A percentile compares a stretch with the other conserved stretches of the same genome.
Evolutionary conservation across 805 yeast genomes (phyloP).

Genomic region (Candida hispaniensis): DNA sequence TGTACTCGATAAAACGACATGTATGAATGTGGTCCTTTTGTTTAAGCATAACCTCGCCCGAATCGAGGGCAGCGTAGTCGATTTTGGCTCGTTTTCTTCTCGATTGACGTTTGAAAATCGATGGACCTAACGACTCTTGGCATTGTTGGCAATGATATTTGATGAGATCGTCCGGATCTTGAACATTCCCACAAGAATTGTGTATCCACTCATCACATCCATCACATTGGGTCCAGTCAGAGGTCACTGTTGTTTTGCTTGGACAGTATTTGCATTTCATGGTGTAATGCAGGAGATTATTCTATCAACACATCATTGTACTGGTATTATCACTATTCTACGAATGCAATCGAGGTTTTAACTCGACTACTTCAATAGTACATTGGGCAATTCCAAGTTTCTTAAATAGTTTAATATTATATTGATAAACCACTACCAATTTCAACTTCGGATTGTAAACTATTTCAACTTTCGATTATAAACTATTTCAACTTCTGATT

Average conservation of each 20-base stretch:
- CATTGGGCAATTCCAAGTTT: too few species aligned
- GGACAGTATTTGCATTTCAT: slow-evolving; percentile 9
- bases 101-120: slow-evolving; percentile 42
- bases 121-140: slow-evolving; percentile 37
- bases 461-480: too few species aligned
- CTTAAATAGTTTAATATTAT: too few species aligned
- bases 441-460: too few species aligned
- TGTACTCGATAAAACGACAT: slow-evolving; percentile 26
- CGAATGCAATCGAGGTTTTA: too few species aligned
- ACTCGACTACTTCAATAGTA: too few species aligned
- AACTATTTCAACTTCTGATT: too few species aligned
- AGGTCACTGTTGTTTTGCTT: not conserved
- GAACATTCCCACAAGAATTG: slow-evolving; percentile 35
- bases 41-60: slow-evolving; percentile 21
- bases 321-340: too few species aligned
- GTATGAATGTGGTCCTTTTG: slow-evolving; percentile 23
- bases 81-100: slow-evolving; percentile 44
- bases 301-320: too few species aligned
- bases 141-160: slow-evolving; percentile 50
- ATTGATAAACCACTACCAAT: too few species aligned
- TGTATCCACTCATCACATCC: slow-evolving; percentile 47
- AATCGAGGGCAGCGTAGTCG: slow-evolving; percentile 42
- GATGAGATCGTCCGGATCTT: slow-evolving; percentile 30
- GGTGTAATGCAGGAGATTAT: too few species aligned
- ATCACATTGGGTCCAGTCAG: slow-evolving; percentile 47